Evolutionary conservation across 108 stramenopile species (phyloP), one percentile per base, ranked within the genome.

Genomic region (Chaetoceros muelleri): DNA sequence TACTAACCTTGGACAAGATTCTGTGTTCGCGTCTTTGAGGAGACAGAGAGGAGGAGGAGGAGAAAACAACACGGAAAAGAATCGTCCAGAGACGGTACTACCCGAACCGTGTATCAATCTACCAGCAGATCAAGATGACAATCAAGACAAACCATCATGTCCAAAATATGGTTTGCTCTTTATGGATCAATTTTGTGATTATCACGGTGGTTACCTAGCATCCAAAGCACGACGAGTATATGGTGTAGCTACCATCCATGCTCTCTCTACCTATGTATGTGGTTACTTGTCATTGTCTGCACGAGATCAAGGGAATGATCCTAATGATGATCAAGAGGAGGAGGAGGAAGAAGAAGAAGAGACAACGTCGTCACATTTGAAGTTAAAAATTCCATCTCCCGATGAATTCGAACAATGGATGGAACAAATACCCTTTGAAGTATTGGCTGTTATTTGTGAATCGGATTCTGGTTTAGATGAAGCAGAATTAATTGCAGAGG

Each of bases 111-210:
- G n/a, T n/a, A n/a, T n/a, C n/a, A n/a, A n/a, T n/a, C n/a, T n/a
- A n/a, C n/a, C n/a, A n/a, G n/a, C n/a, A n/a, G n/a, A n/a, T n/a
- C n/a, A n/a, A n/a, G n/a, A n/a, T n/a, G n/a, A n/a, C n/a, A n/a
- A n/a, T n/a, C n/a, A 40, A 40, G 34, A 40, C 8, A 40, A 5
- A 40, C 34, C 13, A 40, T 40, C 34, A 40, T 40, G 8, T 13
- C 34, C 34, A 40, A 28, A 5, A 10, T 13, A 40, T 40, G 65
- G 46, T n/a, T 23, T 78, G 34, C 60, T 93, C 25, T 50, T 93
- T 26, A 80, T 93, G 77, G 90, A 93, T 66, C 63, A 61, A 18
- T 93, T 93, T 55, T 83, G 76, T 48, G 71, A 75, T 22, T 93
- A 82, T 57, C 82, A 84, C 54, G 86, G 84, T 26, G 53, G 65